Base-by-base conservation (phyloP, 208 protist species). In the Leishmania braziliensis region DNA sequence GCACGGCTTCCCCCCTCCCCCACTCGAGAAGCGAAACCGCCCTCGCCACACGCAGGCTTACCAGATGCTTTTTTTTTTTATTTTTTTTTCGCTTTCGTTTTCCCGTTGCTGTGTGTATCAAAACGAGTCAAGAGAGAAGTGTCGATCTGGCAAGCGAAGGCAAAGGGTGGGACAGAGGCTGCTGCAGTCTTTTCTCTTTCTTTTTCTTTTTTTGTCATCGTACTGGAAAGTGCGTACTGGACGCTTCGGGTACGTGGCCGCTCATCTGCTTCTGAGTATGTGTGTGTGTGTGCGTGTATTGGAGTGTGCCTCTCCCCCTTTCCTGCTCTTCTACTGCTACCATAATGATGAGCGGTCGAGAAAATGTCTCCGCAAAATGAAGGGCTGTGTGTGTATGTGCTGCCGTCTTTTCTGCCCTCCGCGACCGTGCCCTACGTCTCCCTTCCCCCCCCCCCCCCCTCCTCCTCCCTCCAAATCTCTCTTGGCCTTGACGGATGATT, bases 131-230 rank as follows among this genome's bases (percentile, higher is more conserved):
- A 63, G 16, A 33, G 9, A 8, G 8, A 63, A 56, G 53, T 23
- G 29, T 39, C 14, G 26, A 36, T 39, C 29, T 20, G 62, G 62
- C 1, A 29, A 43, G 26, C 26, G 62, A 56, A 29, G 26, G 62
- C 14, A 68, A 68, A 26, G 12, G 12, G 29, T 29, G 62, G 3
- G 29, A 68, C 62, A 68, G 29, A 63, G n/a, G n/a, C 58, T 29
- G n/a, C 58, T 33, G n/a, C 58, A 29, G 58, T 12, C 26, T n/a
- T 6, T 56, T 56, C 26, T 43, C 58, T 68, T 63, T 5, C 62
- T 78, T 77, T 23, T 72, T 56, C 68, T 81, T 71, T 72, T 72
- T 56, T 80, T 80, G 20, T 80, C 54, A 51, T 60, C 33, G 56
- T 16, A 36, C 33, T 29, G 33, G 54, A 46, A 56, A 4, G 5